A percentile compares a stretch with the other conserved stretches of the same genome.
These are phyloP conservation scores for Onygenales sp. DNA, from an alignment of 2,329 filamentous ascomycete genomes.

Conservation along the genomic window DNA sequence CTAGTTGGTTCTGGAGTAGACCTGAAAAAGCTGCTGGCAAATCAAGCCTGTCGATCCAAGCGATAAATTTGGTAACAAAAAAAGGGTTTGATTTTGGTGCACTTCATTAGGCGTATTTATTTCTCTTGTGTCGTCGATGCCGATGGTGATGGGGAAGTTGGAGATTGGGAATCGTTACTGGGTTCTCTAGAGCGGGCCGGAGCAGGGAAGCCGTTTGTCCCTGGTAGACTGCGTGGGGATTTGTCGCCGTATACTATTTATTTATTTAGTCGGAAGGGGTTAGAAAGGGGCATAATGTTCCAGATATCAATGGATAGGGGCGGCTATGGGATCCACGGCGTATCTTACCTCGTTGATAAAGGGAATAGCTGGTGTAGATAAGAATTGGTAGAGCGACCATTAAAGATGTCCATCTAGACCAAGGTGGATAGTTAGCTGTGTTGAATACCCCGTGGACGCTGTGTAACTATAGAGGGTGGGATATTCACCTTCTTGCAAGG, in stretches of 20 bases:
- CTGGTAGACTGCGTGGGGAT: not conserved
- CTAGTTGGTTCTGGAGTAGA: too few relatives aligned
- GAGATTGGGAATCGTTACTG: too few relatives aligned
- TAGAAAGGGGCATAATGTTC: not conserved
- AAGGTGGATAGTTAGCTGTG: not conserved
- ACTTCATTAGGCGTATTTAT: too few relatives aligned
- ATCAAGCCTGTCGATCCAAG: too few relatives aligned
- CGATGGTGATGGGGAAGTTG: not conserved
- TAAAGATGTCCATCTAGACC: conserved; percentile 16
- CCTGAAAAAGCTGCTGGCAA: too few relatives aligned
- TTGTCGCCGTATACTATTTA: not conserved
- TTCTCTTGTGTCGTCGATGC: not conserved
- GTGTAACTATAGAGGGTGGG: not conserved
- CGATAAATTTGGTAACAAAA: too few relatives aligned
- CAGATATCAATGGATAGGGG: not conserved
- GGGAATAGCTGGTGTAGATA: conserved; percentile 17
- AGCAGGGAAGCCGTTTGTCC: conserved; percentile 1
- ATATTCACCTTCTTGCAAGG: conserved; percentile 26
- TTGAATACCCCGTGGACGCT: not conserved
- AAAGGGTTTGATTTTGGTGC: too few relatives aligned
- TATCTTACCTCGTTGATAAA: conserved; percentile 18
- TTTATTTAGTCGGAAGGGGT: not conserved
- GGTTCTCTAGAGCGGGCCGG: not conserved
- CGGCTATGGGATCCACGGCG: not conserved
- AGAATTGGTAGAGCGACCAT: conserved; percentile 20